Base-by-base conservation (phyloP, 2,329 filamentous ascomycete species). In the Rutstroemia sp. region DNA sequence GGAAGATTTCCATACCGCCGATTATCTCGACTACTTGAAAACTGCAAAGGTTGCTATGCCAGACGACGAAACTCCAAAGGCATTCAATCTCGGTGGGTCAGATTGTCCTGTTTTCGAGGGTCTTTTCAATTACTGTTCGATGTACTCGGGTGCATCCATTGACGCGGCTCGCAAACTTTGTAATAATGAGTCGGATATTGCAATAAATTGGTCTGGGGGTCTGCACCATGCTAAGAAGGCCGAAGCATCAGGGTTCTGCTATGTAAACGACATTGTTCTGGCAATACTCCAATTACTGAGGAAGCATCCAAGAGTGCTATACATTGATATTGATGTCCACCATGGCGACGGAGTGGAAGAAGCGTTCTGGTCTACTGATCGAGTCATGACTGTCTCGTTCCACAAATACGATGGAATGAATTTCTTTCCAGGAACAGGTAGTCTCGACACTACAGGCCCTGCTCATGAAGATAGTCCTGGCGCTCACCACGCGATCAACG, bases 91-190 rank as follows among this genome's bases (percentile, higher is more conserved):
- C 17, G 88, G 83, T 60, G 87, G 92, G 19, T 92, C 92, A 58
- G 94, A 99, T 72, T 99, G 94, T 68, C 94, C 94, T 17, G 85
- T 99, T 53, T 99, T 99, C 67, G 92, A 97, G 68, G 94, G 94
- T 2, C 80, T 99, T 34, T 96, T 89, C 76, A 87, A 95, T 69
- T 99, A 96, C 74, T 95, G 92, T 68, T 92, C 91, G 48, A 84
- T 96, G 66, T 97, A 95, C 65, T 88, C 90, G 1, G 94, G 94
- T 40, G 89, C 88, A 45, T 95, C 90, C 2, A 80, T 97, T 54
- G 91, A 96, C 68, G 94, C 92, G 16, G 92, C 94, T 14, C 84
- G 89, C 59, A 95, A 95, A 69, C 83, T 99, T 39, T 88, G 86
- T 69, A 87, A 89, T 66, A 80, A 85, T 48, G 88, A 96, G 73